Evolutionary conservation across 371 early-diverging fungal genomes (phyloP).

Genomic region (Mucor ambiguus): DNA sequence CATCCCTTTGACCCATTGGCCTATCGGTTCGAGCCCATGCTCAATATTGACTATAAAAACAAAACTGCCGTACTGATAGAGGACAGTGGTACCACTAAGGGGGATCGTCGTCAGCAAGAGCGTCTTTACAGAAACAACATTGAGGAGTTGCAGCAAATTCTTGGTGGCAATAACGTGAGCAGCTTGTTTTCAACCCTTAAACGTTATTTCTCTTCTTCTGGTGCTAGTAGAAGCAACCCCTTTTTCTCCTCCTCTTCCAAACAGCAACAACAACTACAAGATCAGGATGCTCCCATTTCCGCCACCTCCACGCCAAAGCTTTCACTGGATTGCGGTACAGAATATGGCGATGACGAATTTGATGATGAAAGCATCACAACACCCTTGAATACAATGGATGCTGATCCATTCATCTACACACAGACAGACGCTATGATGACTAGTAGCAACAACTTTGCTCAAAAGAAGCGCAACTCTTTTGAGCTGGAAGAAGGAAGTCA

Average conservation of each 20-base stretch:
- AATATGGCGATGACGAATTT: conserved; percentile 14
- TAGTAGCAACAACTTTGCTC: background rate
- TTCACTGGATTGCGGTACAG: background rate
- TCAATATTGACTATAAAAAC: conserved; percentile 36
- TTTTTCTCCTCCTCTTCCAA: conserved; percentile 5
- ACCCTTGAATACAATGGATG: background rate
- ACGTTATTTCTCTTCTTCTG: conserved; percentile 12
- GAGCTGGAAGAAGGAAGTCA: background rate
- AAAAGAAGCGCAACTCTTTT: background rate
- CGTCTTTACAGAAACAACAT: background rate
- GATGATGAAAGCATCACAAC: background rate
- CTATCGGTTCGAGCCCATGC: conserved; percentile 51
- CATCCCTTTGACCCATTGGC: conserved; percentile 69
- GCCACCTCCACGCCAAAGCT: conserved; percentile 20
- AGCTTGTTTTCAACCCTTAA: conserved; percentile 8
- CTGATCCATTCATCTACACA: background rate
- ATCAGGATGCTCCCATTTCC: conserved; percentile 17
- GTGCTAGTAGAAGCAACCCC: background rate
- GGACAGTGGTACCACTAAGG: background rate
- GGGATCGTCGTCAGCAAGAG: background rate
- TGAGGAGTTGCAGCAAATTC: background rate
- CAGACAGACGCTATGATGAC: background rate
- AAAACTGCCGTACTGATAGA: conserved; percentile 48
- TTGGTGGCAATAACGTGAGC: background rate
- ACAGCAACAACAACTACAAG: conserved; percentile 25